Base-by-base conservation (phyloP, 345 rosid species). In the Capsella bursapastoris region DNA sequence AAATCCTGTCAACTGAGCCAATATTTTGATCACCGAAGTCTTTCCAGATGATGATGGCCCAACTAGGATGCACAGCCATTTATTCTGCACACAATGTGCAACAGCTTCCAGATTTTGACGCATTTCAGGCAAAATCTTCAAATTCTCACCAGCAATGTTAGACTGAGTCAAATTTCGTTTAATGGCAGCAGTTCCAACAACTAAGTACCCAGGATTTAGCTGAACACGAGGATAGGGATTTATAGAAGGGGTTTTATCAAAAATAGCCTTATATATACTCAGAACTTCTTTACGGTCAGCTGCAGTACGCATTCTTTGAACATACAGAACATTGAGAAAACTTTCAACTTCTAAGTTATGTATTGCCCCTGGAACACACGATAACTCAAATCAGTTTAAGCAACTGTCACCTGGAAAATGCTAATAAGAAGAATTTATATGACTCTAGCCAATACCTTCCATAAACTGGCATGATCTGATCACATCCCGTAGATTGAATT, bases 401-500 rank as follows among this genome's bases (percentile, higher is more conserved):
- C 64, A 51, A 53, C 34, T 37, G 72, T 48, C 27, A 5, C 62
- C 18, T 18, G 56, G 51, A 70, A 43, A 31, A 63, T 31, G 53
- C 38, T 45, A 13, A 29, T 60, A 58, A 11, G 64, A 56, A 40
- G 41, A 35, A 63, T 18, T 45, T 14, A 53, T 49, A 55, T 34
- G 28, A 78, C 64, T 61, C 51, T 40, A 61, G 43, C 77, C 57
- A 77, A 7, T 51, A 91, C 98, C 95, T 90, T 84, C 78, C 60
- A 90, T 78, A 48, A 94, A 82, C 77, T 92, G 85, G 76, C 97
- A 94, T 18, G 98, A 94, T 73, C 98, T 83, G 43, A 85, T 84
- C 68, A 94, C 92, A 78, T 94, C 98, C 45, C 97, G 97, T 81
- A 94, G 80, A 82, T 94, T 94, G 76, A 94, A 94, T 83, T 94